Percentiles rank a stretch among this genome's conserved stretches.
Evolutionary conservation across 257 asterid species (phyloP).

Genomic region (Primulina tabacum): DNA sequence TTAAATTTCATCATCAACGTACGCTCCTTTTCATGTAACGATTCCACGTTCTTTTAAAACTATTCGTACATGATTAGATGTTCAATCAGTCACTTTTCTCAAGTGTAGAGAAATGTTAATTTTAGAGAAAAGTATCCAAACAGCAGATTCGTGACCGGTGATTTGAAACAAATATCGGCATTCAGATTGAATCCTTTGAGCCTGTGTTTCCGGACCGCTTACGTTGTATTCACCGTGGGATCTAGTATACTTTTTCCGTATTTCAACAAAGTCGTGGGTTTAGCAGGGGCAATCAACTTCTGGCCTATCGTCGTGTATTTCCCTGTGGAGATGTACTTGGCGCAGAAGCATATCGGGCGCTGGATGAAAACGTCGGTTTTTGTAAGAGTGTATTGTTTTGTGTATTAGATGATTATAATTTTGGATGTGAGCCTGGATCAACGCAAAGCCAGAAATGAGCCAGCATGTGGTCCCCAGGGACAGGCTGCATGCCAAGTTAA

Average conservation of each 20-base stretch:
- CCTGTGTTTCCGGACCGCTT: conserved; percentile 50
- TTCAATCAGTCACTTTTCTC: conserved; percentile 75
- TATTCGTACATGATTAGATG: conserved; percentile 34
- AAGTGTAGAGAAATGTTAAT: conserved; percentile 47
- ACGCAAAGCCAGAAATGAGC: neutral
- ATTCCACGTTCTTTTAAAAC: neutral
- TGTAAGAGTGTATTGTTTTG: too few relatives aligned
- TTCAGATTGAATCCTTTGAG: conserved; percentile 43
- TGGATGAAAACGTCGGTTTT: conserved; percentile 40
- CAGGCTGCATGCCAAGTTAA: too few relatives aligned
- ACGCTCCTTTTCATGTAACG: neutral
- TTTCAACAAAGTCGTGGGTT: conserved; percentile 70
- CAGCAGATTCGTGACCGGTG: conserved; percentile 31
- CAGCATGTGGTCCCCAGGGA: too few relatives aligned
- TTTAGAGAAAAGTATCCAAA: conserved; percentile 40
- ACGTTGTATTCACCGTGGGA: conserved; percentile 55
- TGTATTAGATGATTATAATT: too few relatives aligned
- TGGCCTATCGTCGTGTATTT: conserved; percentile 79
- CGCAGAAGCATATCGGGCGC: conserved; percentile 42
- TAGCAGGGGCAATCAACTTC: conserved; percentile 69
- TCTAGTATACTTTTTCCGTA: conserved; percentile 61
- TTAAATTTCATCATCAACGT: neutral
- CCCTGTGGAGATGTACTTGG: conserved; percentile 81
- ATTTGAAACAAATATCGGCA: conserved; percentile 37
- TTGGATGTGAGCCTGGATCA: too few relatives aligned